Percentiles rank a stretch among this genome's conserved stretches.
Evolutionary conservation across 2,329 filamentous ascomycete genomes (phyloP).

Genomic region (Colletotrichum echinochloae): DNA sequence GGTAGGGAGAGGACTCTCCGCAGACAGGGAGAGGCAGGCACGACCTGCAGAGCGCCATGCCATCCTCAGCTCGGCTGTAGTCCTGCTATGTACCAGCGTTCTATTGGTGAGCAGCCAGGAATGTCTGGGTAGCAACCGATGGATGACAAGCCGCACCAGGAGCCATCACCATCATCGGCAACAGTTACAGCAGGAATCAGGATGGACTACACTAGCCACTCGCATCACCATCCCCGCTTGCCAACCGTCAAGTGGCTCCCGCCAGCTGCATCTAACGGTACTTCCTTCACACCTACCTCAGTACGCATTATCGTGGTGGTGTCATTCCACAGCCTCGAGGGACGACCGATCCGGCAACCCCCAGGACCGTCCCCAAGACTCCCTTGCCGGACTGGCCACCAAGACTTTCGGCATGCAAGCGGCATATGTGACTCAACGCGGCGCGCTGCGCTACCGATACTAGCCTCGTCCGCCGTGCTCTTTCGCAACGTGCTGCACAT

Average conservation of each 20-base stretch:
- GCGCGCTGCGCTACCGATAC: conserved; percentile 20
- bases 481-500: conserved; percentile 2
- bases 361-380: not conserved
- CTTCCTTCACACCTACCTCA: not conserved
- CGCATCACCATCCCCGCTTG: not conserved
- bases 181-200: conserved; percentile 4
- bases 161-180: not conserved
- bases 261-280: too few species aligned
- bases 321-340: conserved; percentile 25
- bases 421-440: conserved; percentile 31
- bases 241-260: not conserved
- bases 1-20: conserved; percentile 12
- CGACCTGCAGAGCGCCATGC: conserved; percentile 25
- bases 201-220: not conserved
- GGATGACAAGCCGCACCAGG: conserved; percentile 1
- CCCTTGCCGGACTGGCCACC: conserved; percentile 12
- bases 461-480: conserved; percentile 24
- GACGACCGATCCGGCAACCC: conserved; percentile 24
- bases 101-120: not conserved
- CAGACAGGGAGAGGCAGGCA: conserved; percentile 28
- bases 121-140: conserved; percentile 9
- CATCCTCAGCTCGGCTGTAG: conserved; percentile 16
- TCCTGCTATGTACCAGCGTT: not conserved
- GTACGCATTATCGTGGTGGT: not conserved
- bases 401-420: conserved; percentile 26